Conservation (phyloP, 2,329 filamentous ascomycete species). For the Apiospora sp. region DNA sequence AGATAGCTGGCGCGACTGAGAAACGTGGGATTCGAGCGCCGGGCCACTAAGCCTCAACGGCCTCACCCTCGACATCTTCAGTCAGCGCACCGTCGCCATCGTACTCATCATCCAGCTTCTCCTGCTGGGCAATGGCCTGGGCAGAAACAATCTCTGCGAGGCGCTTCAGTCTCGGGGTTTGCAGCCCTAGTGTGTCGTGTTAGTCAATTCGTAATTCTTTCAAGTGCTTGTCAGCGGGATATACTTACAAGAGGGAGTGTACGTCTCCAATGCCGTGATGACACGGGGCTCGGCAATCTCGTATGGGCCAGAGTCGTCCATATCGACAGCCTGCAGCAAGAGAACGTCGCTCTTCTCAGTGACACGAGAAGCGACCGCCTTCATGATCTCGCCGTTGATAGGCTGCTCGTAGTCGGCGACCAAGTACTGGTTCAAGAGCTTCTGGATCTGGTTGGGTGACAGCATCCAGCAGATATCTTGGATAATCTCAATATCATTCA, state of each 20-base stretch:
- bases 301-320: slow-evolving; percentile 98
- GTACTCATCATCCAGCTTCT: slow-evolving; percentile 69
- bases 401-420: slow-evolving; percentile 99
- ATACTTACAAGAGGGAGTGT: slow-evolving; percentile 93
- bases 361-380: slow-evolving; percentile 94
- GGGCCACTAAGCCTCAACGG: slow-evolving; percentile 23
- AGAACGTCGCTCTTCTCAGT: slow-evolving; percentile 98
- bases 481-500: slow-evolving; percentile 99
- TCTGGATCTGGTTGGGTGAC: slow-evolving; percentile 98
- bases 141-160: slow-evolving; percentile 98
- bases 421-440: slow-evolving; percentile 97
- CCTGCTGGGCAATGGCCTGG: slow-evolving; percentile 94
- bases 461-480: slow-evolving; percentile 99
- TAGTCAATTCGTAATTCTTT: slow-evolving; percentile 29
- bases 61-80: slow-evolving; percentile 57
- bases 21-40: slow-evolving; percentile 23
- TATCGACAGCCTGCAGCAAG: slow-evolving; percentile 91
- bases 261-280: slow-evolving; percentile 96
- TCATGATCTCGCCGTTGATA: slow-evolving; percentile 99
- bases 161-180: slow-evolving; percentile 93
- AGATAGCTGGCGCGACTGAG: slow-evolving; percentile 14
- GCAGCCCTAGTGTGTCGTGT: slow-evolving; percentile 73
- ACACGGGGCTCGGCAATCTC: slow-evolving; percentile 97
- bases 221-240: slow-evolving; percentile 18
- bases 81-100: slow-evolving; percentile 55